These are phyloP conservation scores for Leccinum solheimii DNA, from an alignment of 1,284 basidiomycete species.

Conservation along the genomic window DNA sequence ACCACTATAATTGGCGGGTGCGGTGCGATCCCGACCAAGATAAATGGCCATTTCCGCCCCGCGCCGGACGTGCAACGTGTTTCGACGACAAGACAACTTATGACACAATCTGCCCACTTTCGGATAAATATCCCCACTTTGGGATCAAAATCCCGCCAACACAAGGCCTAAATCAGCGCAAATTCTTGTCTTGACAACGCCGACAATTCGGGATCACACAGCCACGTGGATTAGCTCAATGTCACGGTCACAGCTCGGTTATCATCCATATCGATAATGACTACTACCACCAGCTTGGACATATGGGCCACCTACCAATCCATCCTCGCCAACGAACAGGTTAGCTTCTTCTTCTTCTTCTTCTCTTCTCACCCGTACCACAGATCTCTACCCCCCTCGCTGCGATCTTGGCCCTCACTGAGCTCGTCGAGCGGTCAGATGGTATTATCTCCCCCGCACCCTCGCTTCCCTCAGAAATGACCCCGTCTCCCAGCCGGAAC, in stretches of 20 bases:
- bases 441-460: slow-evolving; percentile 40
- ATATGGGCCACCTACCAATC: slow-evolving; percentile 56
- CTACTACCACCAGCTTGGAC: slow-evolving; percentile 42
- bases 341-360: slow-evolving; percentile 29
- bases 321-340: slow-evolving; percentile 59
- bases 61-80: slow-evolving; percentile 56
- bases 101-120: slow-evolving; percentile 25
- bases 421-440: slow-evolving; percentile 73
- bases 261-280: slow-evolving; percentile 5
- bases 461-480: slow-evolving; percentile 18
- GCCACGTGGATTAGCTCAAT: slow-evolving; percentile 15
- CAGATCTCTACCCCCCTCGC: slow-evolving; percentile 86
- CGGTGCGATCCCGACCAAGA: slow-evolving; percentile 50
- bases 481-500: slow-evolving; percentile 61
- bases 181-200: slow-evolving; percentile 31
- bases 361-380: neutral
- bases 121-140: slow-evolving; percentile 15
- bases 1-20: slow-evolving; percentile 42
- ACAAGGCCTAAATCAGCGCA: slow-evolving; percentile 25
- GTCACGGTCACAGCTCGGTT: slow-evolving; percentile 1
- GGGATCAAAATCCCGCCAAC: slow-evolving; percentile 12
- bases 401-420: slow-evolving; percentile 79
- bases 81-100: slow-evolving; percentile 46
- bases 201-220: slow-evolving; percentile 5
- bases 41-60: slow-evolving; percentile 41